A percentile compares a stretch with the other conserved stretches of the same genome.
These are phyloP conservation scores for Quambalaria eucalypti DNA, from an alignment of 1,284 basidiomycete genomes.

Conservation along the genomic window DNA sequence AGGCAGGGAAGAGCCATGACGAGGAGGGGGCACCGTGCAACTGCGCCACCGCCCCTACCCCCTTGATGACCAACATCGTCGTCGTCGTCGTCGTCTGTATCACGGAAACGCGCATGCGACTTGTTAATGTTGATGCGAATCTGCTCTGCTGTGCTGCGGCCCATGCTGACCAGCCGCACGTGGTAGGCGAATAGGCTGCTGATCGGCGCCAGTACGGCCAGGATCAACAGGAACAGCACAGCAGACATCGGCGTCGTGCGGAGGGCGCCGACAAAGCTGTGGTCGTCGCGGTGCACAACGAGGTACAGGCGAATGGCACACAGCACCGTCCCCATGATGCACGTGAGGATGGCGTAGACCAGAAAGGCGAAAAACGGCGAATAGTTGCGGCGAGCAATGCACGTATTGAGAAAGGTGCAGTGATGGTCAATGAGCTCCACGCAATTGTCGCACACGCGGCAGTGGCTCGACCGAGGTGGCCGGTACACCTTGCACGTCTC, in stretches of 20 bases:
- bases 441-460: constrained; percentile 45
- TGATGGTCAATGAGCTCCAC: constrained; percentile 47
- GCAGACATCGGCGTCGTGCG: constrained; percentile 23
- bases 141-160: constrained; percentile 44
- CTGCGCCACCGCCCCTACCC: too few species aligned
- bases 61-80: too few species aligned
- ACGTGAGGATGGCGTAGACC: constrained; percentile 7
- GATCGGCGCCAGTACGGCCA: constrained; percentile 22
- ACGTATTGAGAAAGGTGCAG: constrained; percentile 46
- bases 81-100: too few species aligned
- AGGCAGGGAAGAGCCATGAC: background rate
- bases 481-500: constrained; percentile 42
- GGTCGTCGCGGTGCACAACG: constrained; percentile 16
- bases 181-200: constrained; percentile 35
- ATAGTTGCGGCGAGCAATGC: constrained; percentile 45
- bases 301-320: constrained; percentile 18
- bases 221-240: constrained; percentile 29
- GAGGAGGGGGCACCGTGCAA: background rate
- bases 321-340: constrained; percentile 16
- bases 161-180: constrained; percentile 26
- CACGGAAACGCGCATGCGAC: constrained; percentile 3
- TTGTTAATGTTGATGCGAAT: constrained; percentile 35
- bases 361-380: constrained; percentile 42
- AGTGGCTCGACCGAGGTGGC: constrained; percentile 42
- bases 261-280: constrained; percentile 24